Conservation (phyloP, 345 rosid species). For the Carallia pectinifolia region DNA sequence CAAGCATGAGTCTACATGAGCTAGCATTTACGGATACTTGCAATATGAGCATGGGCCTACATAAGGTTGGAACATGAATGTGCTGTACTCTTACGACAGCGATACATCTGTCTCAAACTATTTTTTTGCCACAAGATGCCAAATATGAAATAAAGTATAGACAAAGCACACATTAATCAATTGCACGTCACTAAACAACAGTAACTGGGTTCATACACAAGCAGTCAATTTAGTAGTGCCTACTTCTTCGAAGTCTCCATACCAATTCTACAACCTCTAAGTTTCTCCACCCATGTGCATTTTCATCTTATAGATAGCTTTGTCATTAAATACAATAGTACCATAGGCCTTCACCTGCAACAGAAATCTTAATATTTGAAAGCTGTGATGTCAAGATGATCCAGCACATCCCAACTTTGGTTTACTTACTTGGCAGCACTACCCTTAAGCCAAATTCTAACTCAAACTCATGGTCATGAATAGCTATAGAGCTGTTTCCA, state of each 20-base stretch:
- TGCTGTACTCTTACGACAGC: not conserved
- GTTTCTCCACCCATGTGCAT: not conserved
- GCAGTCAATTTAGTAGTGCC: not conserved
- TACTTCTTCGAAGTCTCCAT: not conserved
- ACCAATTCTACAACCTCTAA: not conserved
- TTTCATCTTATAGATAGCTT: not conserved
- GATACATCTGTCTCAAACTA: not conserved
- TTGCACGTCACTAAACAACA: not conserved
- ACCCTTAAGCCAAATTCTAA: conserved; percentile 2
- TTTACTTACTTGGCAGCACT: conserved; percentile 3
- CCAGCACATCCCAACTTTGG: not conserved
- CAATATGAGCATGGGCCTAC: too few species aligned
- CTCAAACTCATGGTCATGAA: not conserved
- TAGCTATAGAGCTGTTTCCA: not conserved
- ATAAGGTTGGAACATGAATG: too few species aligned
- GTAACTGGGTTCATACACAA: not conserved
- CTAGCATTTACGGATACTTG: too few species aligned
- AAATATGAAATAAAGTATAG: not conserved
- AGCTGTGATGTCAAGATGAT: not conserved
- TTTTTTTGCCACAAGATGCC: not conserved
- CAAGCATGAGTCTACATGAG: not conserved
- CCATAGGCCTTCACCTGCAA: too few species aligned
- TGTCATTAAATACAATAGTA: not conserved
- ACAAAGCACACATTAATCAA: not conserved
- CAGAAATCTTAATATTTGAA: not conserved